Evolutionary conservation across 345 rosid genomes (phyloP).

Genomic region (Pistacia vera): DNA sequence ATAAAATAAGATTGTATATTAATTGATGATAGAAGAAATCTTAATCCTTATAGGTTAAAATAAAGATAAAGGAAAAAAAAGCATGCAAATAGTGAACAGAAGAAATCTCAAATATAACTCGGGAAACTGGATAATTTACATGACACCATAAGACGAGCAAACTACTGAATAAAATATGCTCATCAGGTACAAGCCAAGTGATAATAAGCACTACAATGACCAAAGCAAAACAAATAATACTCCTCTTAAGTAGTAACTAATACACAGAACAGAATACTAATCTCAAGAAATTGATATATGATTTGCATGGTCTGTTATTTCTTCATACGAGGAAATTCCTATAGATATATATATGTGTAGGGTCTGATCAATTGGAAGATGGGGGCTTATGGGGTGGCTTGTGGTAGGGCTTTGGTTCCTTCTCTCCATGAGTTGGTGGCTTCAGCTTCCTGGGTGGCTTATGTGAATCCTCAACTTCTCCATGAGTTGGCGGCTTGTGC

Average conservation of each 20-base stretch:
- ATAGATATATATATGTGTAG: not conserved
- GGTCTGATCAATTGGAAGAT: not conserved
- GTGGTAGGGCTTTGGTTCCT: not conserved
- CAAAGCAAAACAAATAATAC: not conserved
- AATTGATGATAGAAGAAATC: no score
- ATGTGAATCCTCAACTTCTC: conserved; percentile 22
- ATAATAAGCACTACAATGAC: not conserved
- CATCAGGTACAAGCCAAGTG: no score
- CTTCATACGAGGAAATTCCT: not conserved
- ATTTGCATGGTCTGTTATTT: not conserved
- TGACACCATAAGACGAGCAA: no score
- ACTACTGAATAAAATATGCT: no score
- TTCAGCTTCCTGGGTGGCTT: conserved; percentile 10
- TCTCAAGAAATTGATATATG: not conserved
- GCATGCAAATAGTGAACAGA: no score
- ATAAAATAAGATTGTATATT: no score
- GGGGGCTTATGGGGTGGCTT: conserved; percentile 25
- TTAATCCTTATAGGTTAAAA: no score
- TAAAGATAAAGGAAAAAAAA: no score
- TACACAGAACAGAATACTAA: not conserved
- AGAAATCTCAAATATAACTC: no score
- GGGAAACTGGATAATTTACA: no score
- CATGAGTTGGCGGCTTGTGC: conserved; percentile 22
- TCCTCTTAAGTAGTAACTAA: not conserved
- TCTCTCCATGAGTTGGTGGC: conserved; percentile 8